Percentiles rank a stretch among this genome's conserved stretches.
Evolutionary conservation across 306 rosid species (phyloP).

Genomic region (Medicago ruthenica): DNA sequence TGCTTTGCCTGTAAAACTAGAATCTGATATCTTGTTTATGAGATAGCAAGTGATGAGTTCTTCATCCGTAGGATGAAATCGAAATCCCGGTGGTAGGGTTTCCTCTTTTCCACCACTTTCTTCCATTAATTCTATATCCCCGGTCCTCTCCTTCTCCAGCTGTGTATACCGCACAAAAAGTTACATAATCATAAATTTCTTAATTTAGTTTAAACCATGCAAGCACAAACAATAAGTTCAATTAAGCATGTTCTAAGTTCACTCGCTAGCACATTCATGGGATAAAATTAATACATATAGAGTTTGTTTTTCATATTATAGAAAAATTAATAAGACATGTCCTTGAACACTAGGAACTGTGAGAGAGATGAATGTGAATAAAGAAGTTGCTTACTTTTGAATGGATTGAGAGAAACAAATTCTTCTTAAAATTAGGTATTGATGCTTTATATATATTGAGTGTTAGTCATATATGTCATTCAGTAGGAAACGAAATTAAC

Average conservation of each 20-base stretch:
- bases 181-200: not conserved
- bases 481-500: conserved; percentile 43
- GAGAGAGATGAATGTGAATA: not conserved
- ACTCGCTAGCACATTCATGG: not conserved
- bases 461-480: conserved; percentile 1
- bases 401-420: conserved; percentile 46
- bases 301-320: conserved; percentile 28
- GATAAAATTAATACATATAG: not conserved
- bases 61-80: conserved; percentile 96
- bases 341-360: conserved; percentile 8
- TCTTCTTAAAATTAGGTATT: conserved; percentile 44
- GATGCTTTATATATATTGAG: conserved; percentile 39
- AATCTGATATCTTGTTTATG: conserved; percentile 75
- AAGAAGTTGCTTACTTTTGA: conserved; percentile 58
- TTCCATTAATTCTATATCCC: conserved; percentile 46
- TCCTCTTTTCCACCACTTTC: conserved; percentile 58
- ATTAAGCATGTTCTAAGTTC: not conserved
- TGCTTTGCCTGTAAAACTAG: conserved; percentile 73
- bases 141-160: conserved; percentile 49
- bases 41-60: conserved; percentile 85
- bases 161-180: conserved; percentile 40
- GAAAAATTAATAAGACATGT: conserved; percentile 20
- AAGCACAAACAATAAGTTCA: too few species aligned
- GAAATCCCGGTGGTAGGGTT: conserved; percentile 85
- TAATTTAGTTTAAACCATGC: not conserved